Evolutionary conservation across 2,329 filamentous ascomycete species (phyloP).

Genomic region (Botrytis fragariae): DNA sequence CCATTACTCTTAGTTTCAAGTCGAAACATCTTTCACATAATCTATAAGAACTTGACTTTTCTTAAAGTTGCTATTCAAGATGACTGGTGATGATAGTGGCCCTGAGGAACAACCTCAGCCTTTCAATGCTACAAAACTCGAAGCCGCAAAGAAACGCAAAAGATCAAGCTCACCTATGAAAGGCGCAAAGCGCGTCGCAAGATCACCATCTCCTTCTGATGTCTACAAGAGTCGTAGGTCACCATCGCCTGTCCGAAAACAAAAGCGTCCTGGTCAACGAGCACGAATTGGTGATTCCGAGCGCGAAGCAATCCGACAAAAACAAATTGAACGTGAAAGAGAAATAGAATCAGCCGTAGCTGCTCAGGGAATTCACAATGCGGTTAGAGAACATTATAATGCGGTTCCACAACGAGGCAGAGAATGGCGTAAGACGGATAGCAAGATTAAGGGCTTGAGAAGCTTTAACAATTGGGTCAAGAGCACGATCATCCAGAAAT

Average conservation of each 20-base stretch:
- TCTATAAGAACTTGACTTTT: background rate
- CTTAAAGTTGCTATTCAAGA: slow-evolving; percentile 27
- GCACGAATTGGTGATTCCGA: slow-evolving; percentile 66
- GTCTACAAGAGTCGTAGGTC: slow-evolving; percentile 30
- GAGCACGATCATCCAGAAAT: slow-evolving; percentile 95
- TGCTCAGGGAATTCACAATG: slow-evolving; percentile 68
- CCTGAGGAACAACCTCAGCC: slow-evolving; percentile 42
- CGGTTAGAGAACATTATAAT: slow-evolving; percentile 94
- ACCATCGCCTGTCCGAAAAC: slow-evolving; percentile 50
- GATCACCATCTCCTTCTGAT: slow-evolving; percentile 33
- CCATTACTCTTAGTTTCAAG: background rate
- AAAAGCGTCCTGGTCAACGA: slow-evolving; percentile 66
- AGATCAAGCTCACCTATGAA: slow-evolving; percentile 41
- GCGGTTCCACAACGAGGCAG: slow-evolving; percentile 88
- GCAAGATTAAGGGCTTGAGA: slow-evolving; percentile 88
- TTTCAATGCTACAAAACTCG: slow-evolving; percentile 44
- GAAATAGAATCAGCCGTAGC: slow-evolving; percentile 39
- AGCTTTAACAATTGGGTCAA: slow-evolving; percentile 99
- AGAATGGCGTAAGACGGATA: slow-evolving; percentile 92
- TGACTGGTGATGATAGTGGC: slow-evolving; percentile 36
- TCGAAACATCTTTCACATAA: background rate
- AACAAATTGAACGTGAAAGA: slow-evolving; percentile 55
- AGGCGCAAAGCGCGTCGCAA: slow-evolving; percentile 32
- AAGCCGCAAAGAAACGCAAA: slow-evolving; percentile 44
- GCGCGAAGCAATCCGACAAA: slow-evolving; percentile 64